Evolutionary conservation across 2,329 filamentous ascomycete species (phyloP).

Genomic region (Venturia pyrina): DNA sequence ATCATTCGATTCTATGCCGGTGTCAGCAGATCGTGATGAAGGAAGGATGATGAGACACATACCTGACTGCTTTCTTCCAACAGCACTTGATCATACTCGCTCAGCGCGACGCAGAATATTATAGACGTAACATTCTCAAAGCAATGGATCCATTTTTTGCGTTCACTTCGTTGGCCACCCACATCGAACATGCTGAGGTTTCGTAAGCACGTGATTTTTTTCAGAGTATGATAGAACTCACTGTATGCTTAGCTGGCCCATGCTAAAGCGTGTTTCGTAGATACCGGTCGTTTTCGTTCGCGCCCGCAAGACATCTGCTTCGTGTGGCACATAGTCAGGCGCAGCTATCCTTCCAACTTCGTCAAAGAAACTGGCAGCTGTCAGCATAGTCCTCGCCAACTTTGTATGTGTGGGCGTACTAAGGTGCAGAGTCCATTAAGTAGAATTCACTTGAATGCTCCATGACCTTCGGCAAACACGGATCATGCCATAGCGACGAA

Average conservation of each 20-base stretch:
- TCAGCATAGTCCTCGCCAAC: slow-evolving; percentile 14
- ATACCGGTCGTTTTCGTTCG: slow-evolving; percentile 98
- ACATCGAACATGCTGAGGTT: slow-evolving; percentile 90
- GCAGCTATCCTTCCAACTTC: slow-evolving; percentile 77
- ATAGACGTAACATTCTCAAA: slow-evolving; percentile 99
- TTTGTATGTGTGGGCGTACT: slow-evolving; percentile 49
- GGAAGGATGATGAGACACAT: slow-evolving; percentile 22
- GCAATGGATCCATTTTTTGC: slow-evolving; percentile 99
- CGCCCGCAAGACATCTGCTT: slow-evolving; percentile 89
- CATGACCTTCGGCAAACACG: slow-evolving; percentile 70
- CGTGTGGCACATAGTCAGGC: slow-evolving; percentile 79
- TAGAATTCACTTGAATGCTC: slow-evolving; percentile 98
- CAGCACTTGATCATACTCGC: slow-evolving; percentile 95
- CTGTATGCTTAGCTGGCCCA: slow-evolving; percentile 99
- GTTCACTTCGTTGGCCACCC: slow-evolving; percentile 89
- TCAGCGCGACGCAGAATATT: slow-evolving; percentile 96
- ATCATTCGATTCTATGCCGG: slow-evolving; percentile 86
- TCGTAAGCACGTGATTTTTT: slow-evolving; percentile 21
- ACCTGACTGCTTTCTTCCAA: slow-evolving; percentile 96
- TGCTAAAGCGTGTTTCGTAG: slow-evolving; percentile 96
- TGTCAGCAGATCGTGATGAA: slow-evolving; percentile 16
- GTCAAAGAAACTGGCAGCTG: slow-evolving; percentile 72
- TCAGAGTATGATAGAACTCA: slow-evolving; percentile 40
- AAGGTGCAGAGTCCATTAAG: slow-evolving; percentile 97
- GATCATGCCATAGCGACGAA: slow-evolving; percentile 81